phyloP scores from a whole-genome alignment of 2,329 filamentous ascomycete species.

The Parafenestella ontariensis region DNA sequence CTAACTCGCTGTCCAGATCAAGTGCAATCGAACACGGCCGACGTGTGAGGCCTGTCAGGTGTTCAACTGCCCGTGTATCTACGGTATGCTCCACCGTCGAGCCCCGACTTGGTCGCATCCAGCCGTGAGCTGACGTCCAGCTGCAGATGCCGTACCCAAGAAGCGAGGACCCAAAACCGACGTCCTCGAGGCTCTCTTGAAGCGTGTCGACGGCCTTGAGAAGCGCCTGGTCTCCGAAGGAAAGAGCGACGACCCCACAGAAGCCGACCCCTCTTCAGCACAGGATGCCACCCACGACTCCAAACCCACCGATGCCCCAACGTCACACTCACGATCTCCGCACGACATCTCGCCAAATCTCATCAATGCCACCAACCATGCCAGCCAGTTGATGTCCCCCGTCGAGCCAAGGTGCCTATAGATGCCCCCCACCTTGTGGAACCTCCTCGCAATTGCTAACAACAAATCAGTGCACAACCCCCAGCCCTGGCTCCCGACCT shows the following conservation, averaged over 20 bases:
- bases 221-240: constrained; percentile 71
- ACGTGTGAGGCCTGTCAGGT: constrained; percentile 89
- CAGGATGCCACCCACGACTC: constrained; percentile 33
- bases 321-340: constrained; percentile 28
- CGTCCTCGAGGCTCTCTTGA: constrained; percentile 82
- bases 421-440: constrained; percentile 7
- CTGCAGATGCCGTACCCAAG: constrained; percentile 81
- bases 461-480: constrained; percentile 45
- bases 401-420: constrained; percentile 46
- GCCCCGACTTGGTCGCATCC: constrained; percentile 2
- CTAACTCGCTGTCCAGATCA: constrained; percentile 67
- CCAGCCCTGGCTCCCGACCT: constrained; percentile 64
- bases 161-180: constrained; percentile 91
- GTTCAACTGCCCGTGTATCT: constrained; percentile 86
- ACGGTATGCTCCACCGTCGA: constrained; percentile 64
- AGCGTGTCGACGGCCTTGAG: constrained; percentile 84
- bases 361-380: constrained; percentile 30
- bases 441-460: constrained; percentile 19
- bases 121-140: constrained; percentile 19
- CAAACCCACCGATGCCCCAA: constrained; percentile 25
- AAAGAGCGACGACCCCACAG: constrained; percentile 52
- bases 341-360: constrained; percentile 36
- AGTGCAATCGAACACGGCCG: constrained; percentile 85
- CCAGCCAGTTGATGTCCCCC: constrained; percentile 46
- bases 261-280: constrained; percentile 30